Base-by-base conservation (phyloP, 176 grass and related monocot genomes). In the Chrysopogon serrulatus region DNA sequence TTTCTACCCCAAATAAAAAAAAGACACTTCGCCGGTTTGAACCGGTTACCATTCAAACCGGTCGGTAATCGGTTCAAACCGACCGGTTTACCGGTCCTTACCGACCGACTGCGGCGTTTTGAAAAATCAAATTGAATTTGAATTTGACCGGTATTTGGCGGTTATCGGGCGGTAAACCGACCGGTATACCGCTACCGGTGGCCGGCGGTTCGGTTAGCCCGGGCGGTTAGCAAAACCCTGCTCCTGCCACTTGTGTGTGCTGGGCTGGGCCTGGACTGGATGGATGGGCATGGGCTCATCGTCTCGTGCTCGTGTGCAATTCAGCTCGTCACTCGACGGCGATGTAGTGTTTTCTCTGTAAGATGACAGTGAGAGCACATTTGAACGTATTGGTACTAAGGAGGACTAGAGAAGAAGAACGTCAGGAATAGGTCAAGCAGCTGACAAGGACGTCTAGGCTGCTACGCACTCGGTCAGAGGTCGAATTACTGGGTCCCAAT, bases 271-370 rank as follows among this genome's bases (percentile, higher is more conserved):
- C 53, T 54, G 51, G 48, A 21, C 48, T 56, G 23, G 26, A 31
- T 7, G 56, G 37, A 79, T 65, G 76, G n/a, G n/a, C n/a, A n/a
- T n/a, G n/a, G 59, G 71, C 71, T 74, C 71, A 51, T 74, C 28
- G 44, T 74, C 42, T 47, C 70, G 42, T 73, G 70, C 71, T 12
- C 27, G 71, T 49, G 42, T 73, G 70, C 31, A 28, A 5, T 21
- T 73, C 42, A 18, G 43, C 4, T 74, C 71, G 44, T 49, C 71
- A 74, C 15, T 10, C 26, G 42, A 32, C 71, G 12, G 43, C 6
- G 19, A 39, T n/a, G 35, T 57, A 1, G 28, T 4, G 6, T 26
- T 10, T 31, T 71, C 15, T 45, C 14, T 28, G n/a, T n/a, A n/a
- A n/a, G n/a, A 4, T 44, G 41, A 72, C 15, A 10, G 41, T 16